Conservation (phyloP, 192 early-diverging fungal species). For the Obelidium mucronatum region DNA sequence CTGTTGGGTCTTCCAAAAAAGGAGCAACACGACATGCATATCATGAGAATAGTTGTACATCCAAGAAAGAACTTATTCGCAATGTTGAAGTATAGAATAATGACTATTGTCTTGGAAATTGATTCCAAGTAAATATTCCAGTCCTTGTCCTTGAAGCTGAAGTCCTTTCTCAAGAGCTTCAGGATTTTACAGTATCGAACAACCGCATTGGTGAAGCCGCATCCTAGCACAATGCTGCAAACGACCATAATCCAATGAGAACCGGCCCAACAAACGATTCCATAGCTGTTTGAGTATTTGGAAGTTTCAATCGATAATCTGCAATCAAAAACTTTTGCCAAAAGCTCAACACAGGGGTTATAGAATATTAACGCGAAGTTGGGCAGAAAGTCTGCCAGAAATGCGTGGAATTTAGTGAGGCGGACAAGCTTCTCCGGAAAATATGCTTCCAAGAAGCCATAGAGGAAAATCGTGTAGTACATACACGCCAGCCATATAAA, state of each 20-base stretch:
- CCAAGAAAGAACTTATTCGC: slow-evolving; percentile 8
- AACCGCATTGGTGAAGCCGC: slow-evolving; percentile 12
- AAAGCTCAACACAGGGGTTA: slow-evolving; percentile 17
- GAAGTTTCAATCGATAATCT: background rate
- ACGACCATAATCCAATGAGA: slow-evolving; percentile 3
- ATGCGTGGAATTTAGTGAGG: slow-evolving; percentile 21
- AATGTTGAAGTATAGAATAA: slow-evolving; percentile 21
- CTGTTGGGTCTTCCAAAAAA: slow-evolving; percentile 13
- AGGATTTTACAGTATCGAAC: slow-evolving; percentile 26
- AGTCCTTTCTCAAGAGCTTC: slow-evolving; percentile 11
- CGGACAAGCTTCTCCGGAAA: background rate
- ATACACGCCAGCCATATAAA: slow-evolving; percentile 22
- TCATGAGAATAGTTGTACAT: background rate
- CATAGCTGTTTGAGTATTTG: slow-evolving; percentile 3
- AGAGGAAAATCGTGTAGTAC: slow-evolving; percentile 11
- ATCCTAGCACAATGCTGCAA: background rate
- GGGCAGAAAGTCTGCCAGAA: slow-evolving; percentile 12
- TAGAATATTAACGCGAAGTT: slow-evolving; percentile 14
- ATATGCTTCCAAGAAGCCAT: background rate
- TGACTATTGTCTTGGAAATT: slow-evolving; percentile 10
- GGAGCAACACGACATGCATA: background rate
- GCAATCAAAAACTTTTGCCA: slow-evolving; percentile 25
- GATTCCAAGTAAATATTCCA: slow-evolving; percentile 26
- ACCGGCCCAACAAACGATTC: background rate
- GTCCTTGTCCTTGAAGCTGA: slow-evolving; percentile 15